These are phyloP conservation scores for Colletotrichum truncatum DNA, from an alignment of 2,329 filamentous ascomycete genomes.

Conservation along the genomic window DNA sequence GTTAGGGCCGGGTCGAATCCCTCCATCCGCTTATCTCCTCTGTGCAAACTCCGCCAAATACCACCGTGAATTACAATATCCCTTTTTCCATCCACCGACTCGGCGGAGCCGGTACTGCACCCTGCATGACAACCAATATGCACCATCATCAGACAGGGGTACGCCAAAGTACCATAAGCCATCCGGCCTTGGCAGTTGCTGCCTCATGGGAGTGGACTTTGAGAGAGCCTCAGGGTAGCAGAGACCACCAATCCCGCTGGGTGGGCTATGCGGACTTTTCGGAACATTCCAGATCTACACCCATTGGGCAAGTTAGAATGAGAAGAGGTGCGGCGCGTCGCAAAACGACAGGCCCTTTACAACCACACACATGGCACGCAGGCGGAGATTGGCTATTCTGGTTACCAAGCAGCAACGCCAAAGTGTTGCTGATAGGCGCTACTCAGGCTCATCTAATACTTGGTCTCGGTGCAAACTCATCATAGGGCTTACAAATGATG, in stretches of 20 bases:
- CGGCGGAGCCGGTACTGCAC: slow-evolving; percentile 24
- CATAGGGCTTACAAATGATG: slow-evolving; percentile 26
- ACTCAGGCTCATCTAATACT: not conserved
- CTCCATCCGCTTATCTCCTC: not conserved
- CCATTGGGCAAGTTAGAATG: not conserved
- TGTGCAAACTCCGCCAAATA: slow-evolving; percentile 17
- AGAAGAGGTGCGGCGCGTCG: not conserved
- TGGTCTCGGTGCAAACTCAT: slow-evolving; percentile 8
- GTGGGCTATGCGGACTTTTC: slow-evolving; percentile 19
- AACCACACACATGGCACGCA: not conserved
- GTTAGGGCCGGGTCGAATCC: slow-evolving; percentile 13
- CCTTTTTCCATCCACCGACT: slow-evolving; percentile 21
- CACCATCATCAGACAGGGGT: slow-evolving; percentile 4
- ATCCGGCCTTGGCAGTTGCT: not conserved
- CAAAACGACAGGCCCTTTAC: not conserved
- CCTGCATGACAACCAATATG: not conserved
- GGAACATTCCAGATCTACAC: slow-evolving; percentile 10
- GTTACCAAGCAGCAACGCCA: slow-evolving; percentile 27
- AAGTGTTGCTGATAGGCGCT: not conserved
- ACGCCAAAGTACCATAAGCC: slow-evolving; percentile 7
- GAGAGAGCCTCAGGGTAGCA: slow-evolving; percentile 7
- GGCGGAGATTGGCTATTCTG: slow-evolving; percentile 16
- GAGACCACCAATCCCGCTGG: not conserved
- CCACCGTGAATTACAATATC: not conserved
- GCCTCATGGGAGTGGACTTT: not conserved